phyloP scores from a whole-genome alignment of 352 stramenopile genomes.

The Pythium dissotocum region DNA sequence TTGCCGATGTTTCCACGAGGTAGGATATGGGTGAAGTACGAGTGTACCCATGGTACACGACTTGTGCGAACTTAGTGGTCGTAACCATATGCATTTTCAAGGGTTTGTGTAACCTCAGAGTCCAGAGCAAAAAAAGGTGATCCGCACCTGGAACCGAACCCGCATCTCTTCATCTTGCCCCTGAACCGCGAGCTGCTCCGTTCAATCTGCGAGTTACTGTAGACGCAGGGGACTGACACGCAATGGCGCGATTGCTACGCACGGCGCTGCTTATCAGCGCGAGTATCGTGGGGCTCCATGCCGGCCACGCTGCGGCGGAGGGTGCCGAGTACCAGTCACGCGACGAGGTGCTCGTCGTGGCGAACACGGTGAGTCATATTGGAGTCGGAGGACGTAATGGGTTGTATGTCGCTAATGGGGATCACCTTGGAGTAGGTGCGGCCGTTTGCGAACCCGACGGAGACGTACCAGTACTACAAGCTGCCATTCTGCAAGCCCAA shows the following conservation, averaged over 20 bases:
- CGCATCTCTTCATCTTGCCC: conserved; percentile 1
- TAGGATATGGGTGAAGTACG: not conserved
- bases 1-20: not conserved
- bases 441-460: conserved; percentile 97
- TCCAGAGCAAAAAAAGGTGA: not conserved
- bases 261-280: conserved; percentile 17
- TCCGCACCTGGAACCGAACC: not conserved
- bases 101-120: not conserved
- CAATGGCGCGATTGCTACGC: conserved; percentile 16
- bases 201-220: not conserved
- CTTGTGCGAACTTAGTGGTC: not conserved
- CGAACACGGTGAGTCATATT: conserved; percentile 54
- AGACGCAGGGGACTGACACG: conserved; percentile 2
- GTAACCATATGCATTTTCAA: not conserved
- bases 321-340: conserved; percentile 28
- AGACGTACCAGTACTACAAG: conserved; percentile 99
- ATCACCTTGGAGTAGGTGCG: conserved; percentile 49
- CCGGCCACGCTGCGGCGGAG: conserved; percentile 7
- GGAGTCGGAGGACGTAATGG: not conserved
- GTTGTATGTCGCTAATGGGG: not conserved
- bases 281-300: conserved; percentile 7
- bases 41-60: not conserved
- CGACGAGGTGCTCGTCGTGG: conserved; percentile 69
- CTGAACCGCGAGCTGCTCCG: not conserved
- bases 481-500: conserved; percentile 94